These are phyloP conservation scores for Boletus vinaceobasis DNA, from an alignment of 768 basidiomycete species.

Conservation along the genomic window DNA sequence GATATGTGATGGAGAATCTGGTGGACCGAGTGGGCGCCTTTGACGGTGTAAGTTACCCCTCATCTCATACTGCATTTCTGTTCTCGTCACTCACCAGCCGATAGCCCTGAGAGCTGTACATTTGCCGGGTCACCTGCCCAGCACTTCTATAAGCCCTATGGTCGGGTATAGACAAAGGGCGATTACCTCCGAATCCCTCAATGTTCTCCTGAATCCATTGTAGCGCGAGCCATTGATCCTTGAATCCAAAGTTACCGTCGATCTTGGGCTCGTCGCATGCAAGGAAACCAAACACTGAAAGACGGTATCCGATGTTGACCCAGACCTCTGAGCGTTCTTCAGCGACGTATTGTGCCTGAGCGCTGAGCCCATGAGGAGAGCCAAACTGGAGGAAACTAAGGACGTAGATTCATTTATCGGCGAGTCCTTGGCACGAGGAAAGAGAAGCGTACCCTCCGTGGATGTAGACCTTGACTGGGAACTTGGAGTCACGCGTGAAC, in stretches of 20 bases:
- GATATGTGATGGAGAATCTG: conserved; percentile 71
- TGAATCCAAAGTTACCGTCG: conserved; percentile 78
- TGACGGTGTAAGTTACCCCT: not conserved
- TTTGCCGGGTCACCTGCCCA: conserved; percentile 55
- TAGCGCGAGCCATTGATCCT: conserved; percentile 79
- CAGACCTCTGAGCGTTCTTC: conserved; percentile 64
- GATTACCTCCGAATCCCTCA: conserved; percentile 60
- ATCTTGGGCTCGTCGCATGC: conserved; percentile 60
- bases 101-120: conserved; percentile 65
- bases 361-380: conserved; percentile 58
- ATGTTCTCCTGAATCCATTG: conserved; percentile 72
- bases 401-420: not conserved
- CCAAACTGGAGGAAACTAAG: conserved; percentile 74
- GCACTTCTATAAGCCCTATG: not conserved
- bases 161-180: not conserved
- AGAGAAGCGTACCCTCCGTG: conserved; percentile 61
- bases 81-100: conserved; percentile 49
- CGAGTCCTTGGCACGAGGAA: not conserved
- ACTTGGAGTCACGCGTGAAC: conserved; percentile 37
- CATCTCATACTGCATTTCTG: not conserved
- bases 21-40: conserved; percentile 73
- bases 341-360: conserved; percentile 66
- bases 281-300: conserved; percentile 75
- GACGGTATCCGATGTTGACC: conserved; percentile 75
- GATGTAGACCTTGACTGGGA: conserved; percentile 72